Evolutionary conservation across 768 basidiomycete species (phyloP), one percentile per base, ranked within the genome.

Genomic region (Mycena indigotica): DNA sequence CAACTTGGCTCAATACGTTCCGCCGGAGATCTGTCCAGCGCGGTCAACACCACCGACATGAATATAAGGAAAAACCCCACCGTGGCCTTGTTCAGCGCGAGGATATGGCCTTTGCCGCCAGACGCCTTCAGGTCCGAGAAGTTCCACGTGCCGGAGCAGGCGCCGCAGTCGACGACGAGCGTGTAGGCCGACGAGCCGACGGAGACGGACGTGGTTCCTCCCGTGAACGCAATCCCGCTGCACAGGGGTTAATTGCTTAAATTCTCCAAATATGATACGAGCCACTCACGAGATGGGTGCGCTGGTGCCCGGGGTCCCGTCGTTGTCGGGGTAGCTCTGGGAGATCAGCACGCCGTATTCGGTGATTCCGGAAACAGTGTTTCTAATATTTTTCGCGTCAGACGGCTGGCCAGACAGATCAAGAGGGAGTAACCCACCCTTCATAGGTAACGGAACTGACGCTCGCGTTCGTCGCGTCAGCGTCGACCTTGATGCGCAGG

Each of bases 121-220:
- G 64, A 69, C 23, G 73, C 69, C 6, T 64, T 57, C 55, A 84
- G 70, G 4, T 52, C 66, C 4, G 73, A 63, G 77, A 79, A 83
- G 55, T 80, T 63, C 81, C 82, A 83, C 0, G 50, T 65, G 72
- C 78, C 78, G 4, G 58, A 65, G 67, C 79, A 82, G 12, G 74
- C 64, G 0, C 69, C 71, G 44, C 81, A 84, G 65, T 80, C 72
- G 12, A 81, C 70, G 4, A 72, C 73, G 30, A 79, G 57, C 64
- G 51, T 56, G 53, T 69, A 38, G 0, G 77, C 83, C 8, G 57
- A 49, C 44, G 59, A 65, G n/a, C 5, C 55, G 24, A 80, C 78
- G 0, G 64, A 41, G 40, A 83, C 56, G 1, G 62, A 69, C 35
- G 73, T 81, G 16, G 67, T 65, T 0, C 62, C 60, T 23, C 64